Evolutionary conservation across 257 asterid genomes (phyloP).

Genomic region (Echium plantagineum): DNA sequence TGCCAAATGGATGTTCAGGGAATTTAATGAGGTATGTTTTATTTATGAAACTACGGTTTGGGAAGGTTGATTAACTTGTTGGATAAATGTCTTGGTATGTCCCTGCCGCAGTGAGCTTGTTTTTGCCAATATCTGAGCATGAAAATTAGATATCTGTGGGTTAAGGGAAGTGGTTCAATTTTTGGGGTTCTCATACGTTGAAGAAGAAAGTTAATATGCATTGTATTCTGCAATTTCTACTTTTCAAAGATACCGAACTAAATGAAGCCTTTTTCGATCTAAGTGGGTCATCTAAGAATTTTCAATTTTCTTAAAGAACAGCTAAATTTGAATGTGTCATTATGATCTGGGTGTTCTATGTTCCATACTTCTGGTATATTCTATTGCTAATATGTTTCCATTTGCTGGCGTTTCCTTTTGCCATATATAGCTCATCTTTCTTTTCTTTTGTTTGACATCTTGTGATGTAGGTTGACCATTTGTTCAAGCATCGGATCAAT

Average conservation of each 20-base stretch:
- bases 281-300: too few species aligned
- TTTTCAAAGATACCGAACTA: too few species aligned
- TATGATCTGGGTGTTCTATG: too few species aligned
- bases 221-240: too few species aligned
- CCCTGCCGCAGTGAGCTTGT: neutral
- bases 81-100: neutral
- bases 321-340: neutral
- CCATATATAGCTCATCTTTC: conserved; percentile 5
- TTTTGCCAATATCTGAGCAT: neutral
- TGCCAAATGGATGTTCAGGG: conserved; percentile 90
- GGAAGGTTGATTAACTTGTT: neutral
- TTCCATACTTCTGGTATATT: too few species aligned
- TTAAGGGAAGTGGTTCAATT: neutral
- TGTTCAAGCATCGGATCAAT: conserved; percentile 87
- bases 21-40: conserved; percentile 79
- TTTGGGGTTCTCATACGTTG: neutral
- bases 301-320: too few species aligned
- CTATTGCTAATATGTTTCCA: neutral
- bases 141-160: neutral
- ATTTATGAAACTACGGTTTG: conserved; percentile 8
- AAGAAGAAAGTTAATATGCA: too few species aligned
- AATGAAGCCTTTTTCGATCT: too few species aligned
- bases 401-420: neutral
- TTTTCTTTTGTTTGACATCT: conserved; percentile 7
- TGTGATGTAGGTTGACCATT: conserved; percentile 71